Evolutionary conservation across 805 yeast species (phyloP).

Genomic region (Candida suzukii): DNA sequence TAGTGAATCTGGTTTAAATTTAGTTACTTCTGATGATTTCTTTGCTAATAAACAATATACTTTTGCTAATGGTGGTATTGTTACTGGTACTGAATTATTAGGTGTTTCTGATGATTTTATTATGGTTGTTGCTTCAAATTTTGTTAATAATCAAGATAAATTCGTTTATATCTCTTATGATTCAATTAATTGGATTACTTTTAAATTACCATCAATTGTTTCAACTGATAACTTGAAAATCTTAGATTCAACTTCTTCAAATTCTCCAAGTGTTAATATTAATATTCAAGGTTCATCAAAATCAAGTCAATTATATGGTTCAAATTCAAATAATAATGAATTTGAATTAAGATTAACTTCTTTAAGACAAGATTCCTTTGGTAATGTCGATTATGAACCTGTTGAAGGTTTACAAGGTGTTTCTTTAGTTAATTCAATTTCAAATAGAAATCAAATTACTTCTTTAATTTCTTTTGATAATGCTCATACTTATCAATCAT

Average conservation of each 20-base stretch:
- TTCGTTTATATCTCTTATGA: constrained; percentile 27
- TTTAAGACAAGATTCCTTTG: constrained; percentile 21
- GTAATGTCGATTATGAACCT: constrained; percentile 38
- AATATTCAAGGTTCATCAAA: constrained; percentile 2
- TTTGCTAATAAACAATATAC: constrained; percentile 28
- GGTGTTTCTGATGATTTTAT: constrained; percentile 29
- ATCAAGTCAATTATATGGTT: constrained; percentile 1
- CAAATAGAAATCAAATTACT: constrained; percentile 9
- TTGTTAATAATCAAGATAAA: constrained; percentile 12
- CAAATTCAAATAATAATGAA: constrained; percentile 2
- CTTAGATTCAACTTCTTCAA: constrained; percentile 6
- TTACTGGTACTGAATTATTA: constrained; percentile 24
- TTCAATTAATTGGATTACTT: constrained; percentile 25
- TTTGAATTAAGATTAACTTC: constrained; percentile 4
- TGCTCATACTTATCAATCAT: constrained; percentile 8
- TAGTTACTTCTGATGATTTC: constrained; percentile 38
- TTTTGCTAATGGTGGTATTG: constrained; percentile 24
- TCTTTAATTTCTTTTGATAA: constrained; percentile 12
- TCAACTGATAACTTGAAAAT: constrained; percentile 2
- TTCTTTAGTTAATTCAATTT: constrained; percentile 30
- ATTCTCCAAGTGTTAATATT: constrained; percentile 4
- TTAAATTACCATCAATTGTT: constrained; percentile 22
- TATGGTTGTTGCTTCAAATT: constrained; percentile 26
- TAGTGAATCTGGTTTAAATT: constrained; percentile 18
- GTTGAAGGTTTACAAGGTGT: constrained; percentile 39